Evolutionary conservation across 768 basidiomycete species (phyloP), one percentile per base, ranked within the genome.

Genomic region (Lentinula edodes): DNA sequence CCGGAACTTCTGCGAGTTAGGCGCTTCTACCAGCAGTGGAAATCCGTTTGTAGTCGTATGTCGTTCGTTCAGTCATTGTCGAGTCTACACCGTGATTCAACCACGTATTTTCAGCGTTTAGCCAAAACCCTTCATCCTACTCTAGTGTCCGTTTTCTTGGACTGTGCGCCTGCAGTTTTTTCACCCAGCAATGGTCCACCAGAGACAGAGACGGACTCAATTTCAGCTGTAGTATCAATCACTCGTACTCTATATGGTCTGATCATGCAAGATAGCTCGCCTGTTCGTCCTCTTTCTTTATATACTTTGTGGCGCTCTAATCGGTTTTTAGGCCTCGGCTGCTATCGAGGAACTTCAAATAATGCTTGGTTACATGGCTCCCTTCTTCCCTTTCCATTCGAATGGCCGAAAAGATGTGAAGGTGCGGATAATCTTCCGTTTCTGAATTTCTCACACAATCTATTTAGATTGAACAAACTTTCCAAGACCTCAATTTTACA

Each of bases 121-220:
- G 84, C 89, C 61, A 80, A 82, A 57, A 83, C 87, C 13, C 73
- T 98, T n/a, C 85, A 94, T 66, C 80, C 93, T 3, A 87, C 87
- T 9, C 76, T 98, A 10, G 75, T 93, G 2, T 87, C 93, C 20
- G 87, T 90, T 1, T 92, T 93, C 73, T 83, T 98, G 20, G 95
- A 98, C 71, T 85, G 85, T 65, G 92, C 93, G 4, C 92, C 95
- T 1, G 70, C 83, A 13, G 90, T 90, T 1, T 95, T 96, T 73
- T 81, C 87, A 3, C 89, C 91, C 0, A 82, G 80, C 64, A 74
- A 74, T n/a, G 78, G 68, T 35, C 83, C 86, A 2, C 71, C 83
- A 12, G 86, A 87, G 61, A 80, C 80, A 2, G 87, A 90, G 62
- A 71, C 85, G 16, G 81, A 84, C 61, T 76, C 87, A 60, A 74